Percentiles rank a stretch among this genome's conserved stretches.
These are phyloP conservation scores for Tephrocybe sp. DNA, from an alignment of 768 basidiomycete genomes.

Conservation along the genomic window DNA sequence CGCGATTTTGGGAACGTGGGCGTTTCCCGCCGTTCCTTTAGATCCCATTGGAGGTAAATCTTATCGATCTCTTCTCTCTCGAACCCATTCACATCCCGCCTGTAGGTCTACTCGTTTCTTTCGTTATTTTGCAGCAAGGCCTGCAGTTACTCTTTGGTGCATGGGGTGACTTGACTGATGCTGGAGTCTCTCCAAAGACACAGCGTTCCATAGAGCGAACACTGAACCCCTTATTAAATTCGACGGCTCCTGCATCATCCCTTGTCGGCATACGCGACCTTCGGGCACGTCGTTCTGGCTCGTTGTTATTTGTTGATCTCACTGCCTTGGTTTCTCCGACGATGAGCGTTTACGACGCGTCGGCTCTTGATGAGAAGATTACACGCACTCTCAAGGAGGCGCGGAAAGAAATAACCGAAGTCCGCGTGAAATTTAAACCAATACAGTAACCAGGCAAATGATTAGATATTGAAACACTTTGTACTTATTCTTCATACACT, in stretches of 20 bases:
- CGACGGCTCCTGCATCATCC: constrained; percentile 24
- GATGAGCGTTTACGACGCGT: constrained; percentile 57
- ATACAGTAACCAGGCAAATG: not conserved
- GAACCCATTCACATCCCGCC: not conserved
- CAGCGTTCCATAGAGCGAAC: constrained; percentile 50
- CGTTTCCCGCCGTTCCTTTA: constrained; percentile 80
- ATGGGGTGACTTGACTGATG: constrained; percentile 81
- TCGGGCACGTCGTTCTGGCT: constrained; percentile 76
- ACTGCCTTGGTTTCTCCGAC: constrained; percentile 63
- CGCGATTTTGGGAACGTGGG: constrained; percentile 88
- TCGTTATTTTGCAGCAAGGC: constrained; percentile 83
- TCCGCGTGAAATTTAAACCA: constrained; percentile 61
- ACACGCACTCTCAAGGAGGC: constrained; percentile 48
- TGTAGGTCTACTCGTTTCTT: constrained; percentile 81
- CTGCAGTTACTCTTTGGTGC: constrained; percentile 63
- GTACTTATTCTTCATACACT: not conserved
- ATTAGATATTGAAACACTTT: not conserved
- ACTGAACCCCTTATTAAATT: constrained; percentile 50
- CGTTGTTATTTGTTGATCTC: constrained; percentile 81
- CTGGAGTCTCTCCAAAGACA: constrained; percentile 62
- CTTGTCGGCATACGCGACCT: constrained; percentile 51
- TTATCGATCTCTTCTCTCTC: not conserved
- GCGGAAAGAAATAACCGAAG: constrained; percentile 69
- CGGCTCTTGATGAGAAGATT: constrained; percentile 63
- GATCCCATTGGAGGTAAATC: constrained; percentile 89